These are phyloP conservation scores for Mucor sp. DNA, from an alignment of 371 early-diverging fungal species.

Conservation along the genomic window DNA sequence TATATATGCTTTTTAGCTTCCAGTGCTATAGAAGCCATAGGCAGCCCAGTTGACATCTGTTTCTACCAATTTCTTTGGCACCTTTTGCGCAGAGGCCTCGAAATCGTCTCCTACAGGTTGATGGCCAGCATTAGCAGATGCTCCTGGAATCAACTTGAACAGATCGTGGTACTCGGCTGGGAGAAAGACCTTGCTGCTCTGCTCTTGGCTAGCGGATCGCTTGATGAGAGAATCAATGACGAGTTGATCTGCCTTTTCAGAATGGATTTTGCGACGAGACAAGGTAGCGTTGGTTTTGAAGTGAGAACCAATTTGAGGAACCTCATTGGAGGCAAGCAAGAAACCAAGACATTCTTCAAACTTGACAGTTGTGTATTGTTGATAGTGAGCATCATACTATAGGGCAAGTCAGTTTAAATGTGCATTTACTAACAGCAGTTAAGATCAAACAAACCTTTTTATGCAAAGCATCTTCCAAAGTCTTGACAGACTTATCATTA, in stretches of 20 bases:
- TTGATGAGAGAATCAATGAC: slow-evolving; percentile 4
- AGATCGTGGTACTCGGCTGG: slow-evolving; percentile 21
- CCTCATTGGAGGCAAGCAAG: slow-evolving; percentile 29
- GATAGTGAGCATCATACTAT: slow-evolving; percentile 39
- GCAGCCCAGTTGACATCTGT: too few relatives aligned
- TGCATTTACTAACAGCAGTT: too few relatives aligned
- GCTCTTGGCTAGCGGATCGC: not conserved
- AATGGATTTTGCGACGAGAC: not conserved
- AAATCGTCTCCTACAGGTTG: too few relatives aligned
- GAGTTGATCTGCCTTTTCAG: not conserved
- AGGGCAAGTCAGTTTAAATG: too few relatives aligned
- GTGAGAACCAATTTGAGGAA: slow-evolving; percentile 21
- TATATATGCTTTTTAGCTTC: too few relatives aligned
- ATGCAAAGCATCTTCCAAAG: slow-evolving; percentile 35
- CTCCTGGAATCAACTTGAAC: slow-evolving; percentile 26
- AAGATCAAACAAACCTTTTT: slow-evolving; percentile 27
- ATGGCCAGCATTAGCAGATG: not conserved
- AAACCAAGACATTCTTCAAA: slow-evolving; percentile 35
- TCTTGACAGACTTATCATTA: slow-evolving; percentile 25
- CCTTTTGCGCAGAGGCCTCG: too few relatives aligned
- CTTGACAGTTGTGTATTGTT: slow-evolving; percentile 27
- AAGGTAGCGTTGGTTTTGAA: slow-evolving; percentile 1
- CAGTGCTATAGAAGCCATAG: too few relatives aligned
- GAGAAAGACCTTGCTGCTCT: not conserved
- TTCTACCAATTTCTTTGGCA: too few relatives aligned